Base-by-base conservation (phyloP, 176 grass and related monocot species). In the Lolium multiflorum region DNA sequence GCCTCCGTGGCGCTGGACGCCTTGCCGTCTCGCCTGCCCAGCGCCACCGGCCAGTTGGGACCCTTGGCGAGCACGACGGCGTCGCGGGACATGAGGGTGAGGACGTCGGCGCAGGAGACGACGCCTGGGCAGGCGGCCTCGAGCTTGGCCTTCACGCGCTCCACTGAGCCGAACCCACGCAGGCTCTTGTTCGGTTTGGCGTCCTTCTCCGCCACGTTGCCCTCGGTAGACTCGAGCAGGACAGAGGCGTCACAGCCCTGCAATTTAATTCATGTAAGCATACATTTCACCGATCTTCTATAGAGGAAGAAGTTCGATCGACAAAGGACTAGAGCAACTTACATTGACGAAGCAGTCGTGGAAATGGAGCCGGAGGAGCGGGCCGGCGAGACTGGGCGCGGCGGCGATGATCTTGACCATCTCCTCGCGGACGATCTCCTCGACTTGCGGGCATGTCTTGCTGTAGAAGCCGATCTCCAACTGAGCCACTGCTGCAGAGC, bases 181-280 rank as follows among this genome's bases (percentile, higher is more conserved):
- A 96, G 89, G 26, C 83, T 96, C 57, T 74, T 90, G 87, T 96
- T 96, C 9, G 41, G 41, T 5, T 43, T 43, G 94, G 94, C 94
- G n/a, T 86, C 84, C 54, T 21, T 91, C 87, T 96, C 94, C 0
- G 91, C 94, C 9, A 46, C 3, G 66, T 74, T 84, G 0, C 25
- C 28, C 0, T 8, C 22, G 5, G 74, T 90, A 17, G 91, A 86
- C 69, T 91, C 35, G 28, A 95, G 78, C 17, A 96, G 82, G 5
- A 93, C 91, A 0, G 94, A 96, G 5, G 87, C 94, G 1, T 96
- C 94, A 25, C 91, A 93, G 4, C 94, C 94, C 91, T 93, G 78
- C 11, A 61, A 18, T 60, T 62, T 35, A 43, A 11, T 43, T 10
- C 15, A 70, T 70, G 37, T 70, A 41, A 26, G 5, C 2, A n/a